phyloP scores from a whole-genome alignment of 2,329 filamentous ascomycete genomes.

The Anthostomella pinea region DNA sequence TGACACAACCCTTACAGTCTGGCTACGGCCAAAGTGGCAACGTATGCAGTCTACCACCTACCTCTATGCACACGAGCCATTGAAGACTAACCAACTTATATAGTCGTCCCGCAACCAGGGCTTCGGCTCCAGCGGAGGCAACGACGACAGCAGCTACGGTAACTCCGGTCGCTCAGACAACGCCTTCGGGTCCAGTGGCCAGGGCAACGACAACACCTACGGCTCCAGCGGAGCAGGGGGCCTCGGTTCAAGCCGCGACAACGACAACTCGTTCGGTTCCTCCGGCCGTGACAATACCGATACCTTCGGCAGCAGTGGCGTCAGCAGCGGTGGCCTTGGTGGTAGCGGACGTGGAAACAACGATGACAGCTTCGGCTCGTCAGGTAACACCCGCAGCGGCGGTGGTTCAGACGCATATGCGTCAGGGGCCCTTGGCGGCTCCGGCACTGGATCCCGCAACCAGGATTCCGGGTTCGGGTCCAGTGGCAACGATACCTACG shows the following conservation, averaged over 20 bases:
- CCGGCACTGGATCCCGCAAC: slow-evolving; percentile 6
- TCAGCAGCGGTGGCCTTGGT: slow-evolving; percentile 8
- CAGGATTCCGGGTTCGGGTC: slow-evolving; percentile 4
- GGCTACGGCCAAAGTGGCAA: slow-evolving; percentile 23
- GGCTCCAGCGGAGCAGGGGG: background rate
- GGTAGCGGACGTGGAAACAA: too few species aligned
- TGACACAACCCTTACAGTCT: slow-evolving; percentile 9
- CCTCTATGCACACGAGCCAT: too few species aligned
- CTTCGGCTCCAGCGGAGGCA: slow-evolving; percentile 29
- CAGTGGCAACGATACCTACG: slow-evolving; percentile 6
- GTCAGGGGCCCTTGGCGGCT: background rate
- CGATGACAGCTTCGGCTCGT: slow-evolving; percentile 17
- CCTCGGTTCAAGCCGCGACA: slow-evolving; percentile 16
- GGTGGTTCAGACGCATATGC: slow-evolving; percentile 8
- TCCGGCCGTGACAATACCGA: slow-evolving; percentile 11
- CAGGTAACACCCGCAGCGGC: slow-evolving; percentile 2
- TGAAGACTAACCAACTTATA: too few species aligned
- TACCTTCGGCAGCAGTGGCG: slow-evolving; percentile 8
- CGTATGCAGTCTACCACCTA: too few species aligned
- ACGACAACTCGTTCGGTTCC: slow-evolving; percentile 19
- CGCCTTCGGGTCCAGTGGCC: slow-evolving; percentile 21
- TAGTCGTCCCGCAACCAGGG: slow-evolving; percentile 13
- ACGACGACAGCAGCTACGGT: slow-evolving; percentile 26
- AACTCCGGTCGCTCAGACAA: slow-evolving; percentile 15
- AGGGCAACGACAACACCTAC: slow-evolving; percentile 10